Percentiles rank a stretch among this genome's conserved stretches.
Conservation (phyloP, 768 basidiomycete genomes). For the Lactarius sp. region DNA sequence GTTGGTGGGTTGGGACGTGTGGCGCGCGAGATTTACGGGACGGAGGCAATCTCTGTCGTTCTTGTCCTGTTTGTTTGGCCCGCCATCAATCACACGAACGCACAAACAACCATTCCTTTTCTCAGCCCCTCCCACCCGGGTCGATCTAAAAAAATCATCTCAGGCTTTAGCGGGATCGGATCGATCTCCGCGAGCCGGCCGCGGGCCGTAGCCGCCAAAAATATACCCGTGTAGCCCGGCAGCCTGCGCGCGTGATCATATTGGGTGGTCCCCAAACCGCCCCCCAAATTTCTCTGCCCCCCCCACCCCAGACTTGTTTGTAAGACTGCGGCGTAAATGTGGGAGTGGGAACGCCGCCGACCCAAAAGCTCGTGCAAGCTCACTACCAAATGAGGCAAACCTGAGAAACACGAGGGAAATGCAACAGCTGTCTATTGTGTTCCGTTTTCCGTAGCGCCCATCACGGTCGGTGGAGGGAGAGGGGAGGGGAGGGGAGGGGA, state of each 20-base stretch:
- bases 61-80: not conserved
- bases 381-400: not conserved
- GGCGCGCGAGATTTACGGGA: not conserved
- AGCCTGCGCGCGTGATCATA: not conserved
- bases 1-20: not conserved
- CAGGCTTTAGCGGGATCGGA: slow-evolving; percentile 12
- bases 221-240: not conserved
- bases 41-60: not conserved
- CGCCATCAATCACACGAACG: not conserved
- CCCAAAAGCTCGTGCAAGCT: slow-evolving; percentile 1
- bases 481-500: too few relatives aligned
- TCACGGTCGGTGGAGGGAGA: too few relatives aligned
- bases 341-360: not conserved
- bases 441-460: too few relatives aligned
- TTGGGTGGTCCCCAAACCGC: too few relatives aligned
- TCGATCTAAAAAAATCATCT: slow-evolving; percentile 9
- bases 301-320: not conserved
- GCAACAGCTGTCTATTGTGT: too few relatives aligned
- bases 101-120: not conserved
- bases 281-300: slow-evolving; percentile 3
- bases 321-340: not conserved
- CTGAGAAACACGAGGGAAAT: slow-evolving; percentile 3
- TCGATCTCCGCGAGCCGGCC: slow-evolving; percentile 24
- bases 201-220: slow-evolving; percentile 3
- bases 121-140: not conserved